phyloP scores from a whole-genome alignment of 2,329 filamentous ascomycete species.

The Rutstroemia sp. region DNA sequence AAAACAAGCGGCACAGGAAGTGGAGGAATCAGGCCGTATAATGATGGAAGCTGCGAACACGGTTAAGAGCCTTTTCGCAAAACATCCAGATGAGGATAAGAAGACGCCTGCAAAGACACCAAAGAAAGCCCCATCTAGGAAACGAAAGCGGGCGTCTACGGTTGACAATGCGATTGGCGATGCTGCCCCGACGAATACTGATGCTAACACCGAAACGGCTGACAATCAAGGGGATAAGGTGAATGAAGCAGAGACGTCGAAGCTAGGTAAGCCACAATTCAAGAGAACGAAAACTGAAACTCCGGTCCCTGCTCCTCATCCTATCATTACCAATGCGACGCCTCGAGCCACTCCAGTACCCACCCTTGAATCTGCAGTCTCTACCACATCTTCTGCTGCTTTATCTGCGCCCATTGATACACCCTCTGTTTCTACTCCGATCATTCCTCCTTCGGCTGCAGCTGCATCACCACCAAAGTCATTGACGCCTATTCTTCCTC shows the following conservation, averaged over 20 bases:
- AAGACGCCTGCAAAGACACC: slow-evolving; percentile 17
- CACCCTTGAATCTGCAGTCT: slow-evolving; percentile 16
- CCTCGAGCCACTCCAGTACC: slow-evolving; percentile 25
- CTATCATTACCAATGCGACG: slow-evolving; percentile 27
- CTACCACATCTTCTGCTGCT: slow-evolving; percentile 15
- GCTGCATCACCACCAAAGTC: slow-evolving; percentile 25
- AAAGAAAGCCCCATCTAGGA: slow-evolving; percentile 21
- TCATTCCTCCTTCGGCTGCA: slow-evolving; percentile 2
- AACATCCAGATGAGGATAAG: slow-evolving; percentile 14
- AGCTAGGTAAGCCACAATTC: slow-evolving; percentile 32
- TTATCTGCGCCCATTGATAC: slow-evolving; percentile 11
- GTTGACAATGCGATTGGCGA: slow-evolving; percentile 6
- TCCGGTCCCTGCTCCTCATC: slow-evolving; percentile 41
- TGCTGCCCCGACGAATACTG: slow-evolving; percentile 7
- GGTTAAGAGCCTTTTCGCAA: slow-evolving; percentile 34
- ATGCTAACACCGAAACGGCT: slow-evolving; percentile 18
- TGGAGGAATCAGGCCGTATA: slow-evolving; percentile 48
- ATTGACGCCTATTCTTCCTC: slow-evolving; percentile 30
- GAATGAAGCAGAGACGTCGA: slow-evolving; percentile 13
- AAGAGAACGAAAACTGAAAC: slow-evolving; percentile 53
- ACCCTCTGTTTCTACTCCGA: slow-evolving; percentile 10
- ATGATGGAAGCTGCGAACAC: slow-evolving; percentile 42
- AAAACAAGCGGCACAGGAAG: slow-evolving; percentile 54
- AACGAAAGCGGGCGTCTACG: slow-evolving; percentile 27
- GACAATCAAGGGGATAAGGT: slow-evolving; percentile 7